A percentile compares a stretch with the other conserved stretches of the same genome.
Evolutionary conservation across 2,329 filamentous ascomycete genomes (phyloP).

Genomic region (Juglanconis sp.): DNA sequence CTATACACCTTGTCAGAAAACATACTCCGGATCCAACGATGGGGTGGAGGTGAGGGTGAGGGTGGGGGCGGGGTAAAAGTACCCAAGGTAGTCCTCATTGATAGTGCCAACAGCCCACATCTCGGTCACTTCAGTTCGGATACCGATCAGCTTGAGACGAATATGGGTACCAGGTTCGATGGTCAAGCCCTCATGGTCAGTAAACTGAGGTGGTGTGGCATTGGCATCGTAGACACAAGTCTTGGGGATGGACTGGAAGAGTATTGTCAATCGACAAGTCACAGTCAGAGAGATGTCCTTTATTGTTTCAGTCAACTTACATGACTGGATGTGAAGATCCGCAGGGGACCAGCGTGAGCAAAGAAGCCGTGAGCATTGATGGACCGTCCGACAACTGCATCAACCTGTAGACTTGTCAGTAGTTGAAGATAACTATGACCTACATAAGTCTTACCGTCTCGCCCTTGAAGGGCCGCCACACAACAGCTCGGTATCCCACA

Average conservation of each 20-base stretch:
- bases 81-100: conserved; percentile 77
- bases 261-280: conserved; percentile 22
- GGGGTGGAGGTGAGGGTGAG: not conserved
- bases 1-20: conserved; percentile 5
- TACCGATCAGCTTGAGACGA: conserved; percentile 90
- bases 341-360: conserved; percentile 73
- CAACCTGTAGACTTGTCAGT: conserved; percentile 58
- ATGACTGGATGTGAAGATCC: conserved; percentile 76
- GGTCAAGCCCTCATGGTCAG: conserved; percentile 88
- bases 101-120: conserved; percentile 98
- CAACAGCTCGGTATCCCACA: conserved; percentile 89
- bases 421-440: conserved; percentile 3
- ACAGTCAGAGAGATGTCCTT: not conserved
- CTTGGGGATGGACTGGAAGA: conserved; percentile 73
- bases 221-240: conserved; percentile 95
- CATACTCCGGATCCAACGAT: not conserved
- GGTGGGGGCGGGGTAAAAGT: conserved; percentile 17
- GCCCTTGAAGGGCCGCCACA: conserved; percentile 97
- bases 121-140: conserved; percentile 86
- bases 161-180: conserved; percentile 94
- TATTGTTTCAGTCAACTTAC: conserved; percentile 48
- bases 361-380: conserved; percentile 94
- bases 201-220: conserved; percentile 93
- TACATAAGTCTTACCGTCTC: conserved; percentile 71
- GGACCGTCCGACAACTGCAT: conserved; percentile 79